Percentiles rank a stretch among this genome's conserved stretches.
Conservation (phyloP, 2,329 filamentous ascomycete genomes). For the Arthrobotrys sphaeroides region DNA sequence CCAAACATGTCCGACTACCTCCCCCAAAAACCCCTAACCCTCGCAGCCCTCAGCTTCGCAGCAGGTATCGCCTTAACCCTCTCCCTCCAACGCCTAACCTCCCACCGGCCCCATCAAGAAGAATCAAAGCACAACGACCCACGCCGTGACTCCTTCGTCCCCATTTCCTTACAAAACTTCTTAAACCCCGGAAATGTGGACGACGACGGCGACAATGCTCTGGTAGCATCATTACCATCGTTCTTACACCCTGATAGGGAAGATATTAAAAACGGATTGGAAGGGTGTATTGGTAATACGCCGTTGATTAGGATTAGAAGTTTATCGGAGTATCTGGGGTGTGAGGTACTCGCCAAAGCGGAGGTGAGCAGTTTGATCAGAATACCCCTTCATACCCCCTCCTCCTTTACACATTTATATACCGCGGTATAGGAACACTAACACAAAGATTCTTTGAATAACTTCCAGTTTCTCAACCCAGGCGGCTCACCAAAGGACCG, state of each 20-base stretch:
- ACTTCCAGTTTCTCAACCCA: conserved; percentile 80
- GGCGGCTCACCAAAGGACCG: conserved; percentile 94
- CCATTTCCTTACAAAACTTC: conserved; percentile 36
- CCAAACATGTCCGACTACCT: conserved; percentile 8
- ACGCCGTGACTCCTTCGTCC: conserved; percentile 33
- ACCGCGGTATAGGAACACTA: conserved; percentile 43
- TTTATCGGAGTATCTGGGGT: conserved; percentile 84
- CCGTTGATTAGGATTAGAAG: conserved; percentile 86
- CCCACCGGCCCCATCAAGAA: background rate
- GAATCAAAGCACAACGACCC: conserved; percentile 7
- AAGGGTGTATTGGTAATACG: conserved; percentile 92
- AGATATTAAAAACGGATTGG: conserved; percentile 78
- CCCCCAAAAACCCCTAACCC: conserved; percentile 15
- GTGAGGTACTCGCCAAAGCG: conserved; percentile 89
- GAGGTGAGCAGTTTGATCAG: conserved; percentile 66
- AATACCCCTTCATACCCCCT: too few species aligned
- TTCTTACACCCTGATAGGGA: conserved; percentile 49
- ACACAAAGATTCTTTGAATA: conserved; percentile 56
- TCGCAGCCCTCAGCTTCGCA: conserved; percentile 27
- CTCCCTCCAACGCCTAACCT: conserved; percentile 25
- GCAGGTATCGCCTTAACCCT: conserved; percentile 34
- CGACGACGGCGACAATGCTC: background rate
- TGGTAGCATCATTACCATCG: background rate
- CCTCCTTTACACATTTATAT: background rate
- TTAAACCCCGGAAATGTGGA: background rate